phyloP scores from a whole-genome alignment of 768 basidiomycete genomes.

The Austroboletus eburneus region DNA sequence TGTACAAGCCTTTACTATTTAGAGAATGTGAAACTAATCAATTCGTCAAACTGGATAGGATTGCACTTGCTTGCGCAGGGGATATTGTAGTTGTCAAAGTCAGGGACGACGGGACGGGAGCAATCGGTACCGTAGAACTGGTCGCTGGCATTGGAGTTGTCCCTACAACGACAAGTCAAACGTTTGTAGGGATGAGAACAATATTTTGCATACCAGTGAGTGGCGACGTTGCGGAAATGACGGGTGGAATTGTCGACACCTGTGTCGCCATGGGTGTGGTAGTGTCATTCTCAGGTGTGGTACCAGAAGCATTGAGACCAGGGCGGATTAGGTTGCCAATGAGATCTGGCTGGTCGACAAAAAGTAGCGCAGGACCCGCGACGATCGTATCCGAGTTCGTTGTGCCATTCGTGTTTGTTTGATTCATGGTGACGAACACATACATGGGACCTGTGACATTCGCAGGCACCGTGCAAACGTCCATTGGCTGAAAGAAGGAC shows the following conservation, averaged over 20 bases:
- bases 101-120: neutral
- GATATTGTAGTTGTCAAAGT: slow-evolving; percentile 20
- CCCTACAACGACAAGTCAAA: neutral
- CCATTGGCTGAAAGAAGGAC: slow-evolving; percentile 56
- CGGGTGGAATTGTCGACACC: neutral
- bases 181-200: neutral
- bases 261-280: slow-evolving; percentile 2
- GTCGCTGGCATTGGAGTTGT: slow-evolving; percentile 22
- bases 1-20: neutral
- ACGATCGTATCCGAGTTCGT: slow-evolving; percentile 40
- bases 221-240: neutral
- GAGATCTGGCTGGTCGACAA: slow-evolving; percentile 54
- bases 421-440: slow-evolving; percentile 62
- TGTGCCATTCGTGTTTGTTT: slow-evolving; percentile 48
- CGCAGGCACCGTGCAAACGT: slow-evolving; percentile 57
- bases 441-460: slow-evolving; percentile 73
- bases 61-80: slow-evolving; percentile 20
- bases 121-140: slow-evolving; percentile 24
- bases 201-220: neutral
- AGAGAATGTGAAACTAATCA: slow-evolving; percentile 1
- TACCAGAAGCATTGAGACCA: slow-evolving; percentile 8
- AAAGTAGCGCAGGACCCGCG: slow-evolving; percentile 68
- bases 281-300: neutral
- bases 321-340: slow-evolving; percentile 45
- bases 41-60: slow-evolving; percentile 32